phyloP scores from a whole-genome alignment of 108 stramenopile genomes.

The Skeletonema grethae region DNA sequence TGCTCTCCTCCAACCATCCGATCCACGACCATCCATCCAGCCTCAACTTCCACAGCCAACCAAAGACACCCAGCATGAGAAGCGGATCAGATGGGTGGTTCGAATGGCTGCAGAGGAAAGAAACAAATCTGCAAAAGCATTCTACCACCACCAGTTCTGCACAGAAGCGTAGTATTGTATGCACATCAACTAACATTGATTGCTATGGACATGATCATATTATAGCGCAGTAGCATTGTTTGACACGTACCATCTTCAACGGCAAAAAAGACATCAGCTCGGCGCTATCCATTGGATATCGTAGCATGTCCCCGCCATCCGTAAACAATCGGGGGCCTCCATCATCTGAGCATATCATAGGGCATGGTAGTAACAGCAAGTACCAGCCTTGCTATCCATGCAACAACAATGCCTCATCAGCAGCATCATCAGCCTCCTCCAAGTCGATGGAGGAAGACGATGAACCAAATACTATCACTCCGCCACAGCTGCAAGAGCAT shows the following conservation, averaged over 20 bases:
- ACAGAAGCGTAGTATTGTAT: background rate
- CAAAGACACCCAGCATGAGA: background rate
- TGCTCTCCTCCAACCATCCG: background rate
- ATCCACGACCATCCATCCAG: background rate
- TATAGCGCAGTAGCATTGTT: background rate
- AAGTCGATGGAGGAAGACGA: conserved; percentile 1
- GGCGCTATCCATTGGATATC: background rate
- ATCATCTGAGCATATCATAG: conserved; percentile 3
- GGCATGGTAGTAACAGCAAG: background rate
- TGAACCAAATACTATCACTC: background rate
- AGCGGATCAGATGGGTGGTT: background rate
- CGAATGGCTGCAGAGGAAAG: background rate
- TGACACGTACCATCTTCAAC: background rate
- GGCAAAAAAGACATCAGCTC: background rate
- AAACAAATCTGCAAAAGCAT: background rate
- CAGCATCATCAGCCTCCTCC: conserved; percentile 6
- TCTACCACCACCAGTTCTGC: background rate
- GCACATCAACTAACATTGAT: background rate
- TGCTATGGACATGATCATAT: background rate
- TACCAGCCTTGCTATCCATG: conserved; percentile 1
- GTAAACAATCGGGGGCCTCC: conserved; percentile 2
- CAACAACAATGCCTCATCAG: background rate
- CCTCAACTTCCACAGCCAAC: background rate
- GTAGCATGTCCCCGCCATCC: conserved; percentile 1
- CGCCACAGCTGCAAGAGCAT: conserved; percentile 4